Base-by-base conservation (phyloP, 2,329 filamentous ascomycete species). In the Calcarisporium arbuscula region DNA sequence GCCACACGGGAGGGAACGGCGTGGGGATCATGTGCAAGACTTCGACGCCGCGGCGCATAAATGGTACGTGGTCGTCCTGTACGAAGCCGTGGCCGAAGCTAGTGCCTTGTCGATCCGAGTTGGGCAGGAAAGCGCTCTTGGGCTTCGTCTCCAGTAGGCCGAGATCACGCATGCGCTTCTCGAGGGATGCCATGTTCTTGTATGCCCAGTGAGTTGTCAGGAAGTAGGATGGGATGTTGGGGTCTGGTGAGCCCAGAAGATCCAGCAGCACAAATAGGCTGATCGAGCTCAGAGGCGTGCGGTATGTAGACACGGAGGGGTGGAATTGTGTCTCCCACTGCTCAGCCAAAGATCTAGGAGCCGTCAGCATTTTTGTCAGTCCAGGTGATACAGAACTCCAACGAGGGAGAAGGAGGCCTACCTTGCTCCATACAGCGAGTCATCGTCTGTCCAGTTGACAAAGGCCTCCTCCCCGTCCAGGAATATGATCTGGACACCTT, bases 391-490 rank as follows among this genome's bases (percentile, higher is more conserved):
- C 12, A 15, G 19, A 17, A 18, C n/a, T 16, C 30, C n/a, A 16
- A 12, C 6, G 12, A 20, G 11, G 15, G 31, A 6, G 6, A 6
- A 6, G 15, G 17, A 30, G 30, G 39, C 67, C 26, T 65, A 84
- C 80, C 87, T 77, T 14, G 90, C 77, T 4, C 92, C 92, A 50
- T 98, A 98, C 5, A 95, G 63, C 5, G 85, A 94, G 58, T 98
- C 92, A 0, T 70, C 74, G 22, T 76, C 74, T 1, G 79, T 83
- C 92, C 92, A 98, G 1, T 59, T 60, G 16, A 76, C 64, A 60
- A 94, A 98, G 0, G 92, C 89, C 60, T 98, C 92, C 62, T 98
- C 92, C 5, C 92, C 92, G 52, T 98, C 92, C 7, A 98, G 62
- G 36, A 98, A 72, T 19, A 98, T 46, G 19, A 98, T 84, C 64